Percentiles rank a stretch among this genome's conserved stretches.
Conservation (phyloP, 2,329 filamentous ascomycete genomes). For the Bipolaris bicolor region DNA sequence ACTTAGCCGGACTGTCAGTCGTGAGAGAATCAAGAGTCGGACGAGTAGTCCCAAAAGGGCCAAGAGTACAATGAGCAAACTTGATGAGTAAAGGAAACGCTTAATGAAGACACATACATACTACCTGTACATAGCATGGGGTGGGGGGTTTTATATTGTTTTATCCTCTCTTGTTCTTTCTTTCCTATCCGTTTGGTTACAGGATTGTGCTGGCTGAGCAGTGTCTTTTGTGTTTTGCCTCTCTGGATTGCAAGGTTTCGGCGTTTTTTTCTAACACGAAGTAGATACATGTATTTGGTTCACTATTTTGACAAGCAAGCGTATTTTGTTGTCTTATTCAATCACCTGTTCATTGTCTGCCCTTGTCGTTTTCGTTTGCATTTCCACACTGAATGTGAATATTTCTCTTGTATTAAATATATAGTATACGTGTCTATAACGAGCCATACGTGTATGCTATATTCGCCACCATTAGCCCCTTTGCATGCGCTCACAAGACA, state of each 20-base stretch:
- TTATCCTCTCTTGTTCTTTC: not conserved
- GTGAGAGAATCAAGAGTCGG: slow-evolving; percentile 71
- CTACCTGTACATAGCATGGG: not conserved
- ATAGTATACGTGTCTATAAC: not conserved
- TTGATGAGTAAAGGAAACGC: slow-evolving; percentile 29
- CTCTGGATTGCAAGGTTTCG: not conserved
- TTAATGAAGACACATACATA: not conserved
- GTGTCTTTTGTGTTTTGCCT: not conserved
- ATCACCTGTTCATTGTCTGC: too few species aligned
- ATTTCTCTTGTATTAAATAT: not conserved
- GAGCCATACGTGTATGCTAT: not conserved
- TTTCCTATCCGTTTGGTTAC: not conserved
- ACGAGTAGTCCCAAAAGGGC: slow-evolving; percentile 56
- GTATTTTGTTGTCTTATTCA: not conserved
- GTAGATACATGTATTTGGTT: not conserved
- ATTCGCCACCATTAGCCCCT: not conserved
- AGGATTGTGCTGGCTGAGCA: not conserved
- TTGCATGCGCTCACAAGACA: not conserved
- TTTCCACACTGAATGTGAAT: not conserved
- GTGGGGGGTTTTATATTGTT: not conserved
- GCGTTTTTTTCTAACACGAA: not conserved
- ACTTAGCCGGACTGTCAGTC: slow-evolving; percentile 81
- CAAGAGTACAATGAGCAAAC: slow-evolving; percentile 20
- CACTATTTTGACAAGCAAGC: not conserved
- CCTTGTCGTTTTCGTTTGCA: not conserved